Percentiles rank a stretch among this genome's conserved stretches.
phyloP scores from a whole-genome alignment of 805 yeast genomes.

The Pichia insulana region DNA sequence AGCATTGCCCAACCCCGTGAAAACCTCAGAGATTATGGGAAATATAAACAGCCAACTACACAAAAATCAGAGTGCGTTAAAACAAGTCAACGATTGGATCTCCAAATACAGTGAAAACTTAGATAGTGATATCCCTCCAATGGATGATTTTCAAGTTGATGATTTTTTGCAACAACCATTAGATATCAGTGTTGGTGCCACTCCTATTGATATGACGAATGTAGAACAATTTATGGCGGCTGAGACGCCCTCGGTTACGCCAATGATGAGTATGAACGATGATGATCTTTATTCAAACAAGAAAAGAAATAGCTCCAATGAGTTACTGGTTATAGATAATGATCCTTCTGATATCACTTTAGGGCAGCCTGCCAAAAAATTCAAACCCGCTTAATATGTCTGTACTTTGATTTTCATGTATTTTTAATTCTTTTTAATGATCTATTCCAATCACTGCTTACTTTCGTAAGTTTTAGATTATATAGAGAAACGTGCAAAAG shows the following conservation, averaged over 20 bases:
- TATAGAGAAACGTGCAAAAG: too few species aligned
- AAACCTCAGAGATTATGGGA: constrained; percentile 23
- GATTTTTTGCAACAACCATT: constrained; percentile 21
- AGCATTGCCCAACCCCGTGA: constrained; percentile 1
- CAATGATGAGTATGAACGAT: neutral
- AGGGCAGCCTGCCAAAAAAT: too few species aligned
- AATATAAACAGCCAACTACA: constrained; percentile 39
- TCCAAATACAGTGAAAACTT: constrained; percentile 17
- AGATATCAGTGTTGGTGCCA: constrained; percentile 12
- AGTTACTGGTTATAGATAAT: too few species aligned
- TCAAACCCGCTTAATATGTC: too few species aligned
- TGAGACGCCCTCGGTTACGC: constrained; percentile 6
- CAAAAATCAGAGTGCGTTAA: constrained; percentile 44
- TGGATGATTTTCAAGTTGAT: constrained; percentile 29
- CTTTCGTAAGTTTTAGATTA: too few species aligned
- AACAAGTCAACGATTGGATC: constrained; percentile 51
- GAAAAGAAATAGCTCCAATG: neutral
- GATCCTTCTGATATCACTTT: too few species aligned
- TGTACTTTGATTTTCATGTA: too few species aligned
- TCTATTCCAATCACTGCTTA: too few species aligned
- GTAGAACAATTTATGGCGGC: constrained; percentile 3
- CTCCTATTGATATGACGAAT: constrained; percentile 9
- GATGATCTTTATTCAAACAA: neutral
- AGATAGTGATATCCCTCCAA: constrained; percentile 8
- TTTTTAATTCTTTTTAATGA: too few species aligned